phyloP scores from a whole-genome alignment of 768 basidiomycete genomes.

The Leccinum obscurum region DNA sequence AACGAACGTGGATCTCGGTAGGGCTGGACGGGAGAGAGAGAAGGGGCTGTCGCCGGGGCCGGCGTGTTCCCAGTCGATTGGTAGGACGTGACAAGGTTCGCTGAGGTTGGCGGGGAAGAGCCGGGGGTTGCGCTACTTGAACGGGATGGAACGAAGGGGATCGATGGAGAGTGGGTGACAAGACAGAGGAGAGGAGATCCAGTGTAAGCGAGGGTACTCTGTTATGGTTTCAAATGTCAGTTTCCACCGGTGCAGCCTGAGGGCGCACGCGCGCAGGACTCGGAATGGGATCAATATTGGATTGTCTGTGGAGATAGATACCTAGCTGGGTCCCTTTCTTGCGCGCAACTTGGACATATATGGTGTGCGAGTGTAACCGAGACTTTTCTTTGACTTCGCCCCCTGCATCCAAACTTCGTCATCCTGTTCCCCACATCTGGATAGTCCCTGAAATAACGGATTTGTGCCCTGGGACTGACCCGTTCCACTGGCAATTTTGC shows the following conservation, averaged over 20 bases:
- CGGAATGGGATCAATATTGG: slow-evolving; percentile 75
- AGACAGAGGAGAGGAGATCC: slow-evolving; percentile 29
- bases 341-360: slow-evolving; percentile 85
- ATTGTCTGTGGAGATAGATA: slow-evolving; percentile 87
- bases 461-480: not conserved
- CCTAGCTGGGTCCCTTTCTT: slow-evolving; percentile 84
- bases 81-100: slow-evolving; percentile 20
- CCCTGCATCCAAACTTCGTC: not conserved
- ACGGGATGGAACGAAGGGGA: slow-evolving; percentile 49
- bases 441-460: not conserved
- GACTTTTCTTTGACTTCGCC: slow-evolving; percentile 63
- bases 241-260: slow-evolving; percentile 48
- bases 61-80: slow-evolving; percentile 38
- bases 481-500: not conserved
- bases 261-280: slow-evolving; percentile 29
- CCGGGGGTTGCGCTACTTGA: slow-evolving; percentile 45
- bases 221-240: slow-evolving; percentile 29
- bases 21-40: slow-evolving; percentile 57
- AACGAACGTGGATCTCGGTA: slow-evolving; percentile 74
- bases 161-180: slow-evolving; percentile 36
- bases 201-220: slow-evolving; percentile 33
- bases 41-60: slow-evolving; percentile 44
- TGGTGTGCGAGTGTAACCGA: slow-evolving; percentile 78
- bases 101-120: slow-evolving; percentile 25
- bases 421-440: not conserved